Evolutionary conservation across 2,329 filamentous ascomycete genomes (phyloP), one percentile per base, ranked within the genome.

Genomic region (Ceratocystis lukuohia): DNA sequence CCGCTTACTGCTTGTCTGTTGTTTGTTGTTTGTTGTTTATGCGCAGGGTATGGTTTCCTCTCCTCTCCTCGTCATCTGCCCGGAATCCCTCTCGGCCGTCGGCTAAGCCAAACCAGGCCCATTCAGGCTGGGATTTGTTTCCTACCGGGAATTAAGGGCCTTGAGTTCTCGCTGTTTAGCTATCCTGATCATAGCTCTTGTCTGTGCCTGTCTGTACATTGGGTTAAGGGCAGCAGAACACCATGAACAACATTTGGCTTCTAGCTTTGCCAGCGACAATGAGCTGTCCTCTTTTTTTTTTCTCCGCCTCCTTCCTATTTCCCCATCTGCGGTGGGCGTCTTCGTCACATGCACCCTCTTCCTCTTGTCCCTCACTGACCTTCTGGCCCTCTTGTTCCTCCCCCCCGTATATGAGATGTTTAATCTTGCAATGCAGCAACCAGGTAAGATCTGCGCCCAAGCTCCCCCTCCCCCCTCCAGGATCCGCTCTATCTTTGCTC

Each of bases 1-100:
- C 33, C 8, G 33, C 33, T 37, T 37, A 37, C 33, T 37, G 8
- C 33, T 12, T 37, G 33, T 37, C 33, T 37, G 33, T 33, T 46
- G 45, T 15, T 7, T 22, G n/a, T 20, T 50, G 46, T 50, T n/a
- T 22, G n/a, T 20, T 50, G 46, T 50, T n/a, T 50, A n/a, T 50
- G 46, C 22, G 46, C 46, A 20, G n/a, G 46, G 46, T 50, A 7
- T 22, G 6, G n/a, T 50, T 10, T 22, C 22, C 8, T n/a, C n/a
- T 22, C 22, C n/a, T 22, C 22, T 48, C 46, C 8, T 57, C 8
- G 22, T 28, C 5, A 17, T 10, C 8, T 50, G 17, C 15, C 46
- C 46, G 22, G 17, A 57, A 57, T 57, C 53, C 53, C 53, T 57
- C 53, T 57, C 53, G 53, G 53, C 53, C 53, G 53, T 57, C 46